These are phyloP conservation scores for Kluyveromyces sp. DNA, from an alignment of 1,139 yeast species.

Conservation along the genomic window DNA sequence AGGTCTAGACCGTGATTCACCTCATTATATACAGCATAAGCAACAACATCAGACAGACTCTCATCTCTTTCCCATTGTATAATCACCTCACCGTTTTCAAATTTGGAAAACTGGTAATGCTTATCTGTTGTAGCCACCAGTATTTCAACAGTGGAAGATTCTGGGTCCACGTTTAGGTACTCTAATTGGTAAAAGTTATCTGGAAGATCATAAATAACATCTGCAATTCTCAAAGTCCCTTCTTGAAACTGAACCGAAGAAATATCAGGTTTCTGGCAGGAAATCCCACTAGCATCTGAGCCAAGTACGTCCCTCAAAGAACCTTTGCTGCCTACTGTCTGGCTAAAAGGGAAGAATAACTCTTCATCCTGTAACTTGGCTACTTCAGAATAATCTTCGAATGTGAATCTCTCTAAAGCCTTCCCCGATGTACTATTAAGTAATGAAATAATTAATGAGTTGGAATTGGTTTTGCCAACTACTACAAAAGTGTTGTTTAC, in stretches of 20 bases:
- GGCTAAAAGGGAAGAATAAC: no score
- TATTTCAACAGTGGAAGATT: conserved; percentile 9
- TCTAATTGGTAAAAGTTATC: conserved; percentile 10
- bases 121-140: conserved; percentile 13
- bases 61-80: conserved; percentile 42
- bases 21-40: conserved; percentile 36
- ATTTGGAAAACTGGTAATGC: conserved; percentile 17
- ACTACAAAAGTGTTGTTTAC: conserved; percentile 14
- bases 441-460: conserved; percentile 18
- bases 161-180: conserved; percentile 7
- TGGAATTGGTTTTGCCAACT: conserved; percentile 16
- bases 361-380: no score
- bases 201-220: conserved; percentile 11
- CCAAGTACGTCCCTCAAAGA: no score
- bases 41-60: conserved; percentile 35
- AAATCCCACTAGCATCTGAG: neutral
- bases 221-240: conserved; percentile 2
- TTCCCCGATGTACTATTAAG: conserved; percentile 20
- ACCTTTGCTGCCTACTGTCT: no score
- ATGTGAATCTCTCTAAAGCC: conserved; percentile 17
- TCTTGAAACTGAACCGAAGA: neutral
- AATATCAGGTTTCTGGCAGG: neutral
- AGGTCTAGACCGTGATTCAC: conserved; percentile 30
- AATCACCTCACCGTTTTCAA: conserved; percentile 21
- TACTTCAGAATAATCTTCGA: conserved; percentile 3